Evolutionary conservation across 2,329 filamentous ascomycete species (phyloP).

Genomic region (Aspergillus clavatus): DNA sequence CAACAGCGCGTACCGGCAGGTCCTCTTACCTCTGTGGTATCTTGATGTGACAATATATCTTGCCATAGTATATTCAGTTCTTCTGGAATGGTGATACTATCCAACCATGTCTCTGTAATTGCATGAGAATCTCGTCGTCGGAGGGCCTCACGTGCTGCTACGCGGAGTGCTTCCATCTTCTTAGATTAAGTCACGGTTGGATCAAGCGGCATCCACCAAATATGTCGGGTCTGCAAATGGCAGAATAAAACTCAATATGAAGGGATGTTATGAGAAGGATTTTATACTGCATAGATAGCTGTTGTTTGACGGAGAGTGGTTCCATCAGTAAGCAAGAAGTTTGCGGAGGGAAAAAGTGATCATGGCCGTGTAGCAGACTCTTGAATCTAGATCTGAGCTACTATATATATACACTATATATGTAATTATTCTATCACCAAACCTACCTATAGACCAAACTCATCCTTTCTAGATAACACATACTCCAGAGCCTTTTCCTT

Average conservation of each 20-base stretch:
- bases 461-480: slow-evolving; percentile 48
- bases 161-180: slow-evolving; percentile 26
- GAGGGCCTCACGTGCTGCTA: slow-evolving; percentile 23
- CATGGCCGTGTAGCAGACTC: not conserved
- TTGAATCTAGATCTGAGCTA: no score
- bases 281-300: not conserved
- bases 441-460: slow-evolving; percentile 40
- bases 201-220: no score
- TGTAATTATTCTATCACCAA: not conserved
- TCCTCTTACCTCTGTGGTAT: slow-evolving; percentile 20
- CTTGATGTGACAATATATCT: slow-evolving; percentile 23
- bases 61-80: slow-evolving; percentile 27
- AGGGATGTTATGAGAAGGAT: not conserved
- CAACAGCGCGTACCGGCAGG: slow-evolving; percentile 1
- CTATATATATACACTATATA: no score
- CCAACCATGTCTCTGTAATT: slow-evolving; percentile 7
- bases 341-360: not conserved
- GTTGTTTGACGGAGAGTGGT: not conserved
- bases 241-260: no score
- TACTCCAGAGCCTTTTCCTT: slow-evolving; percentile 56
- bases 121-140: slow-evolving; percentile 7
- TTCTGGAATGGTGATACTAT: slow-evolving; percentile 7
- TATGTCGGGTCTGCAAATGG: no score
- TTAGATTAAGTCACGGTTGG: not conserved
- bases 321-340: not conserved